Percentiles rank a stretch among this genome's conserved stretches.
phyloP scores from a whole-genome alignment of 179 eudicot genomes.

The Patellifolia procumbens region DNA sequence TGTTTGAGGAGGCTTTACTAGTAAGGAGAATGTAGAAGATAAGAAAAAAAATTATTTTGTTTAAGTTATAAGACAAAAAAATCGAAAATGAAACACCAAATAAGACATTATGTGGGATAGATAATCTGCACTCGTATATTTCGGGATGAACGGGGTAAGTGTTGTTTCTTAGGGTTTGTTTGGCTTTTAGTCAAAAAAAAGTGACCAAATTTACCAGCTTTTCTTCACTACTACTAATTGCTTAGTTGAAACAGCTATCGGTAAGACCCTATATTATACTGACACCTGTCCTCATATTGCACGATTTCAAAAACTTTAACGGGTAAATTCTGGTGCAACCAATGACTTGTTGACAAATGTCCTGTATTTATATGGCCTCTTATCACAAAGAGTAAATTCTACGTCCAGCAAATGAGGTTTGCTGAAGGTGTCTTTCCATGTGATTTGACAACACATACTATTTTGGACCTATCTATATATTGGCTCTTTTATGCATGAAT shows the following conservation, averaged over 20 bases:
- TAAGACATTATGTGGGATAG: too few relatives aligned
- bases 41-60: too few relatives aligned
- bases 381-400: background rate
- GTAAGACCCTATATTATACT: background rate
- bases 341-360: constrained; percentile 5
- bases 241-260: background rate
- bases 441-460: constrained; percentile 9
- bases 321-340: constrained; percentile 11
- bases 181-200: constrained; percentile 25
- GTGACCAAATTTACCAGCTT: background rate
- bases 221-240: background rate
- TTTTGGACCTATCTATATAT: constrained; percentile 5
- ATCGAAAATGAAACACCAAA: too few relatives aligned
- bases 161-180: constrained; percentile 10
- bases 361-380: background rate
- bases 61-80: too few relatives aligned
- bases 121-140: too few relatives aligned
- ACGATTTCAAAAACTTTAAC: background rate
- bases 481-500: background rate
- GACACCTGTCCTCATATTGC: constrained; percentile 15
- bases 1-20: too few relatives aligned
- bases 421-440: background rate
- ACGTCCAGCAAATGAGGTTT: constrained; percentile 2
- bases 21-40: too few relatives aligned
- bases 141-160: too few relatives aligned